Conservation (phyloP, 257 asterid genomes). For the Solanum corneliomulleri region DNA sequence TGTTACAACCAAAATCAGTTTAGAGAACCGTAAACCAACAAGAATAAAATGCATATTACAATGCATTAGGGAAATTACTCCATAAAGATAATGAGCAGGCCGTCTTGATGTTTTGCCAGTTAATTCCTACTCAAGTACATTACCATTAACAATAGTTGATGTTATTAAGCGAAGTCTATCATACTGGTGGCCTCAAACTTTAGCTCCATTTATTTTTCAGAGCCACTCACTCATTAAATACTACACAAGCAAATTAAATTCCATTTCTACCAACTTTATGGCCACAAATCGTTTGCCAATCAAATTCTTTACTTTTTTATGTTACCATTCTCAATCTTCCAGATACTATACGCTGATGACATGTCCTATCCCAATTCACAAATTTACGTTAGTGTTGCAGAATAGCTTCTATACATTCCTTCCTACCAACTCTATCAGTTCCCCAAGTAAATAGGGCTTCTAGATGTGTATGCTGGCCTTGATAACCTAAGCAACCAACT, state of each 20-base stretch:
- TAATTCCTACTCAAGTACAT: not conserved
- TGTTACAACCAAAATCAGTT: slow-evolving; percentile 9
- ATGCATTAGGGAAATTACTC: not conserved
- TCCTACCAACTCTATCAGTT: not conserved
- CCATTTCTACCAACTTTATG: not conserved
- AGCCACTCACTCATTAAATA: not conserved
- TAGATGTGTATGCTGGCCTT: not conserved
- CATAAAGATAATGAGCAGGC: not conserved
- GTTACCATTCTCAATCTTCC: not conserved
- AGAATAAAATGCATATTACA: not conserved
- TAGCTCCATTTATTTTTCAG: not conserved
- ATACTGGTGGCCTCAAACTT: not conserved
- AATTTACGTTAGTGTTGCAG: not conserved
- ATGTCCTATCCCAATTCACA: not conserved
- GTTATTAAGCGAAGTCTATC: not conserved
- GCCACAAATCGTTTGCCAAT: not conserved
- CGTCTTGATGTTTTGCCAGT: not conserved
- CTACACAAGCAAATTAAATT: not conserved
- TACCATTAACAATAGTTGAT: not conserved
- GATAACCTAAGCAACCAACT: not conserved
- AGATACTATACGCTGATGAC: not conserved
- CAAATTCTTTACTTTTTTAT: not conserved
- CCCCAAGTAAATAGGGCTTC: not conserved
- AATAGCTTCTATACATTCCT: not conserved
- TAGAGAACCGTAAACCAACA: not conserved